Percentiles rank a stretch among this genome's conserved stretches.
These are phyloP conservation scores for Amanita subjunquillea DNA, from an alignment of 768 basidiomycete genomes.

Conservation along the genomic window DNA sequence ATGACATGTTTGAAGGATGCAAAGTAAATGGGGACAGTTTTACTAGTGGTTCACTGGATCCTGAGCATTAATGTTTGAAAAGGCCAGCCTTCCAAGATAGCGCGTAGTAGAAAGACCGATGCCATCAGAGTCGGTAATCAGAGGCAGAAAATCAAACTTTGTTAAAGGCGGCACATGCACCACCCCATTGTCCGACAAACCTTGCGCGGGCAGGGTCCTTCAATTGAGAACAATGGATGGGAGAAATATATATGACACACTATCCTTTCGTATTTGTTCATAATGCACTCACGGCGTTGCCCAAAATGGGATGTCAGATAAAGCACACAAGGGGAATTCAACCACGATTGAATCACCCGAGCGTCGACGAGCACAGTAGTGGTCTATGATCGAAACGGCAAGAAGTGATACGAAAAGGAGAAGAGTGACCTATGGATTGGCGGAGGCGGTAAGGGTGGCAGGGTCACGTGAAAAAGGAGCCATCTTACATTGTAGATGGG, in stretches of 20 bases:
- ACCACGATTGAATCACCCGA: conserved; percentile 47
- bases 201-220: neutral
- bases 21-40: conserved; percentile 22
- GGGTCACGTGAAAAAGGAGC: too few relatives aligned
- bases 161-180: neutral
- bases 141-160: neutral
- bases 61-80: conserved; percentile 60
- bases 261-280: conserved; percentile 7
- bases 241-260: neutral
- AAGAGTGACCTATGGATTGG: too few relatives aligned
- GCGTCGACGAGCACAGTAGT: conserved; percentile 44
- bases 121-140: conserved; percentile 70
- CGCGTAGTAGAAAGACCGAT: conserved; percentile 40
- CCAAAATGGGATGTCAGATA: neutral
- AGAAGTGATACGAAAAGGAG: neutral
- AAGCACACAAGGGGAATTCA: conserved; percentile 70
- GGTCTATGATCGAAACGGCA: conserved; percentile 32
- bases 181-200: neutral
- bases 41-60: conserved; percentile 53
- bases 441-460: conserved; percentile 4
- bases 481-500: conserved; percentile 65
- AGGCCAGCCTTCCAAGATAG: conserved; percentile 72
- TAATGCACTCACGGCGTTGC: neutral
- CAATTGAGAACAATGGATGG: conserved; percentile 2
- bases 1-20: neutral